A percentile compares a stretch with the other conserved stretches of the same genome.
These are phyloP conservation scores for Miamiensis avidus DNA, from an alignment of 169 alveolate genomes.

Conservation along the genomic window DNA sequence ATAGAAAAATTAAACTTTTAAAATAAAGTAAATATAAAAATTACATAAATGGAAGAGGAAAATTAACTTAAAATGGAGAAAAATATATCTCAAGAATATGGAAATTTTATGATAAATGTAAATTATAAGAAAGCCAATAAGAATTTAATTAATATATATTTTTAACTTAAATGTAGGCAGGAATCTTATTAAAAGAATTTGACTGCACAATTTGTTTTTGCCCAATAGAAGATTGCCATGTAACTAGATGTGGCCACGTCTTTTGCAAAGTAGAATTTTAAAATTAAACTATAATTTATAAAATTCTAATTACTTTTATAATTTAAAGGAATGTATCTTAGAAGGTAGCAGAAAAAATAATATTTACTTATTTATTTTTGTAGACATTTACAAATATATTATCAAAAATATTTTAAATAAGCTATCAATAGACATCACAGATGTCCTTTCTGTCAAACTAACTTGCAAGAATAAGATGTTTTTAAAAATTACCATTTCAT, in stretches of 20 bases:
- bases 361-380: too few relatives aligned
- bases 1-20: too few relatives aligned
- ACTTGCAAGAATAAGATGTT: constrained; percentile 2
- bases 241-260: constrained; percentile 11
- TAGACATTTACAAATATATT: too few relatives aligned
- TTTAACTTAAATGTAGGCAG: constrained; percentile 4
- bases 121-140: too few relatives aligned
- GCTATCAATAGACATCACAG: constrained; percentile 6
- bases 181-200: constrained; percentile 5
- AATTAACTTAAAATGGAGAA: too few relatives aligned
- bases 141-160: too few relatives aligned
- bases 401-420: too few relatives aligned
- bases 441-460: constrained; percentile 8
- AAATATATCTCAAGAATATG: too few relatives aligned
- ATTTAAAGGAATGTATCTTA: constrained; percentile 8
- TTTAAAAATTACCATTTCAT: not conserved
- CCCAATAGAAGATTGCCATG: not conserved
- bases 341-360: too few relatives aligned
- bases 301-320: not conserved
- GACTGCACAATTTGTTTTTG: not conserved
- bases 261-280: constrained; percentile 5
- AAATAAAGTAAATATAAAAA: too few relatives aligned
- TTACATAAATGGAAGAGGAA: too few relatives aligned
- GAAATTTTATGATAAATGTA: too few relatives aligned
- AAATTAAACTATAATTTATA: not conserved